phyloP scores from a whole-genome alignment of 1,284 basidiomycete genomes.

The Trichosporon inkin region DNA sequence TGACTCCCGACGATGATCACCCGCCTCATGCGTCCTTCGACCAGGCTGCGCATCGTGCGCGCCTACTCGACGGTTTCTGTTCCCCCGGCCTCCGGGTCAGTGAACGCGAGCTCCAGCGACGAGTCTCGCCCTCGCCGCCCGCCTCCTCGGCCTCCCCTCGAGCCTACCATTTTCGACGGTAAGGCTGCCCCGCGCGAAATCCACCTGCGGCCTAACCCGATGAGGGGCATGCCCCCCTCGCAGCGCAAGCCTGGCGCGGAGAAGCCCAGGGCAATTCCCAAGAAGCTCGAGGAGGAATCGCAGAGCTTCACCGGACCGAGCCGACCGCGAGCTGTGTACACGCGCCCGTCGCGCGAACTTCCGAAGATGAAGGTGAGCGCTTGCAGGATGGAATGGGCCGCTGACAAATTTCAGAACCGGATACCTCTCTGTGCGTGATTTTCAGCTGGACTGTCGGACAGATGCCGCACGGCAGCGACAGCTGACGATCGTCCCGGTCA shows the following conservation, averaged over 20 bases:
- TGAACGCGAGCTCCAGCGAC: conserved; percentile 6
- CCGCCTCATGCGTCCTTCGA: conserved; percentile 5
- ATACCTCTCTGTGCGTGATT: conserved; percentile 34
- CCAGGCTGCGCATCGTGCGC: conserved; percentile 6
- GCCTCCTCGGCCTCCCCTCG: conserved; percentile 13
- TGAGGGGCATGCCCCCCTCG: conserved; percentile 31
- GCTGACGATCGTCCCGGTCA: background rate
- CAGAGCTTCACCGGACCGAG: conserved; percentile 17
- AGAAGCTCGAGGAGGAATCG: conserved; percentile 14
- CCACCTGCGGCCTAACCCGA: conserved; percentile 32
- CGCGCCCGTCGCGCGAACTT: conserved; percentile 24
- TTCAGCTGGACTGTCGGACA: background rate
- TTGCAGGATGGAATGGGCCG: background rate
- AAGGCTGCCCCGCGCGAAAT: conserved; percentile 35
- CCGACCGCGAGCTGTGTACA: conserved; percentile 20
- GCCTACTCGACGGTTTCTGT: conserved; percentile 10
- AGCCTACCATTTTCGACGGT: conserved; percentile 34
- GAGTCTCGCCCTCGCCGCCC: conserved; percentile 12
- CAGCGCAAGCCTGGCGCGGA: background rate
- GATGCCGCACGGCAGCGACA: background rate
- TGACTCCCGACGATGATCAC: background rate
- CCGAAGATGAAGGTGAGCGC: conserved; percentile 39
- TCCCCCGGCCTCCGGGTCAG: background rate
- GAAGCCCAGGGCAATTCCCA: background rate
- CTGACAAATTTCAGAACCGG: conserved; percentile 28